Evolutionary conservation across 768 basidiomycete species (phyloP), one percentile per base, ranked within the genome.

Genomic region (Pleurotus eryngii): DNA sequence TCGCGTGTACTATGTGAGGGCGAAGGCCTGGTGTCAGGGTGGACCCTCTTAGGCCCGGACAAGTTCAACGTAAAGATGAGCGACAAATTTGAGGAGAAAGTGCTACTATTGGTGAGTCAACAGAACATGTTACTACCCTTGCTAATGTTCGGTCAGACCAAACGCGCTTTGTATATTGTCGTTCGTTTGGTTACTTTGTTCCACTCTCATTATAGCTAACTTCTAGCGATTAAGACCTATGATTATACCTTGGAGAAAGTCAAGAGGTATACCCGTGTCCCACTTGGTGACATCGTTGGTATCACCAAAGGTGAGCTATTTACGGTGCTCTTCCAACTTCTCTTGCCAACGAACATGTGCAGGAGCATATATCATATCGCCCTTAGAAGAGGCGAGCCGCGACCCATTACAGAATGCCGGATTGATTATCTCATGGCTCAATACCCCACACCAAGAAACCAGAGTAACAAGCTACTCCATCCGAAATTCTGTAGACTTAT

Each of bases 301-400:
- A 86, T 99, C 17, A 83, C 81, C 51, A 92, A 90, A 81, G 96
- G 94, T 88, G 39, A 14, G 68, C 56, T 20, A 11, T 11, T 9
- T 35, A 9, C 11, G 30, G 30, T 35, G 30, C 37, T 6, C n/a
- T 59, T 46, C 8, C 49, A 15, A 42, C 14, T 30, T 37, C 40
- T 35, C 18, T 30, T 24, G 15, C 20, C 12, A 39, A 30, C 12
- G 54, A 50, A 55, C 20, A 49, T 20, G 55, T 40, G 4, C 55
- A 95, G 95, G 95, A n/a, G 86, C 92, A 46, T 99, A 98, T 68
- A 98, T 98, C 59, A 73, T 98, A 42, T 97, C 95, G 1, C 87
- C 95, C 2, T 77, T 98, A 2, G 93, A 98, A 71, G 93, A 96
- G 69, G 86, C 92, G 0, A 93, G 92, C 62, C 85, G 95, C 14